These are phyloP conservation scores for Suillus americanus DNA, from an alignment of 768 basidiomycete species.

Conservation along the genomic window DNA sequence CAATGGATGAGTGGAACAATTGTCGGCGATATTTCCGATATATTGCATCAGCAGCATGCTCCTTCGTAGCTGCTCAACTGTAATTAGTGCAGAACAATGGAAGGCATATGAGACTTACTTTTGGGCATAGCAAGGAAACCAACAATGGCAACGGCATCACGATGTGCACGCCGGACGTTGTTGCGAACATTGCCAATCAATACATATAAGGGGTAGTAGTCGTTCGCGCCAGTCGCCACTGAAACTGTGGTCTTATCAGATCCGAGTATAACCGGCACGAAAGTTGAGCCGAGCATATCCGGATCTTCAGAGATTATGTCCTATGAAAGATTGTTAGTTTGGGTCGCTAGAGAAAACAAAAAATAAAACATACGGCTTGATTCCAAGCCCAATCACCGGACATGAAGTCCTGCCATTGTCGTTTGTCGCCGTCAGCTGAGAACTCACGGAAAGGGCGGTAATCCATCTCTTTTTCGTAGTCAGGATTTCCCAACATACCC, in stretches of 20 bases:
- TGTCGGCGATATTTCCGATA: constrained; percentile 31
- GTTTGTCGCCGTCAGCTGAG: too few species aligned
- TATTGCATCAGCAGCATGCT: constrained; percentile 1
- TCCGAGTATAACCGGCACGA: constrained; percentile 20
- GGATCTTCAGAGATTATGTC: too few species aligned
- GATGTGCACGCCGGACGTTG: constrained; percentile 20
- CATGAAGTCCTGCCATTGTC: too few species aligned
- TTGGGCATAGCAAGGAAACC: constrained; percentile 25
- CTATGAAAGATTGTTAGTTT: too few species aligned
- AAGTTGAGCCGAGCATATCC: neutral
- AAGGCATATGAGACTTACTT: neutral
- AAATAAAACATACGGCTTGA: too few species aligned
- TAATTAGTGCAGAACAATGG: too few species aligned
- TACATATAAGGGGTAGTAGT: constrained; percentile 28
- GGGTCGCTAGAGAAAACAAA: too few species aligned
- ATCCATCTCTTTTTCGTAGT: constrained; percentile 21
- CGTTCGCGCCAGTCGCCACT: constrained; percentile 22
- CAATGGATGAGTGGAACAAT: constrained; percentile 30
- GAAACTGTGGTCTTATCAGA: constrained; percentile 30
- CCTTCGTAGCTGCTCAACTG: too few species aligned
- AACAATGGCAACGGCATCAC: constrained; percentile 16
- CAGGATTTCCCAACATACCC: constrained; percentile 21
- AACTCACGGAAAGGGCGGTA: constrained; percentile 13
- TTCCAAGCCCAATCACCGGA: too few species aligned
- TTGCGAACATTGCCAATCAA: constrained; percentile 22